These are phyloP conservation scores for Calonectria hongkongensis DNA, from an alignment of 2,329 filamentous ascomycete genomes.

Conservation along the genomic window DNA sequence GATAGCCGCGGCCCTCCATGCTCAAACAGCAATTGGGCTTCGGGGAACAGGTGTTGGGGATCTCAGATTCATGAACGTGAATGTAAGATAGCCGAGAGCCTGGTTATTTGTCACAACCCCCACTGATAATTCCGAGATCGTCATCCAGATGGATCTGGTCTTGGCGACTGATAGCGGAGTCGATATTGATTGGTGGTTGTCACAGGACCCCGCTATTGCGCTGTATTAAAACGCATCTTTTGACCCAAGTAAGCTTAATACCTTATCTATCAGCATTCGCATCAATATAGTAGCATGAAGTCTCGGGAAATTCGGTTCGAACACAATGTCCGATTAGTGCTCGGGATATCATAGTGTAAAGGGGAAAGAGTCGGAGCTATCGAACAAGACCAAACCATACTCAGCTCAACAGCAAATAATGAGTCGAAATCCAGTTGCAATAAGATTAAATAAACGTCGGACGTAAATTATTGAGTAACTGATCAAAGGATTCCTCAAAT, in stretches of 20 bases:
- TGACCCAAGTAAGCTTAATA: slow-evolving; percentile 25
- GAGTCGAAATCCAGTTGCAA: too few species aligned
- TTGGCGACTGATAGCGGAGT: slow-evolving; percentile 21
- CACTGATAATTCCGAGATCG: slow-evolving; percentile 10
- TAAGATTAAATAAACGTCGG: too few species aligned
- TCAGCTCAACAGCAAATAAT: too few species aligned
- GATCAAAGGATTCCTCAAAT: too few species aligned
- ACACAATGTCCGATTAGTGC: slow-evolving; percentile 7
- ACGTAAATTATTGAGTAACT: too few species aligned
- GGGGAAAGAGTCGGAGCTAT: too few species aligned
- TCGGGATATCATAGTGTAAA: slow-evolving; percentile 12
- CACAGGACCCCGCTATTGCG: slow-evolving; percentile 7
- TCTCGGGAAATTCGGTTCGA: slow-evolving; percentile 1
- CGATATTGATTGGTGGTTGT: slow-evolving; percentile 11
- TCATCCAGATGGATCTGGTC: slow-evolving; percentile 6
- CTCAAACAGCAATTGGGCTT: not conserved
- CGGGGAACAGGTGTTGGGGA: not conserved
- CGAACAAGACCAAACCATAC: too few species aligned
- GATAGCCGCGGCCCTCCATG: slow-evolving; percentile 3
- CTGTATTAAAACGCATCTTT: not conserved
- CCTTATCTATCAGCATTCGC: slow-evolving; percentile 10
- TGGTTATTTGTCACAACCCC: not conserved
- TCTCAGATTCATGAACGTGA: not conserved
- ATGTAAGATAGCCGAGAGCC: not conserved
- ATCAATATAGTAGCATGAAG: not conserved